Evolutionary conservation across 2,329 filamentous ascomycete genomes (phyloP).

Genomic region (Colletotrichum limetticola): DNA sequence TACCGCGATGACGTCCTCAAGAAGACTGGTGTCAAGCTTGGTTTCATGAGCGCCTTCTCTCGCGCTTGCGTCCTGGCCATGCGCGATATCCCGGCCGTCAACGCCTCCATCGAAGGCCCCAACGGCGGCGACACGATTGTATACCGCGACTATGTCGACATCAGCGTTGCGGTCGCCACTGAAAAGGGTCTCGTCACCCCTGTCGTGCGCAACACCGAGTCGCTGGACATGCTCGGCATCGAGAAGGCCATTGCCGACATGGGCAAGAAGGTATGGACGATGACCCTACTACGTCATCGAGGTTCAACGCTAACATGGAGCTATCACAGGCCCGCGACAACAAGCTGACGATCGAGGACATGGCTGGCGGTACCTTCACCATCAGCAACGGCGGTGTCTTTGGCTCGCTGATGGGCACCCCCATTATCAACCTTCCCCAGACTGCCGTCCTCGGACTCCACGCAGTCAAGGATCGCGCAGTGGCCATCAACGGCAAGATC

Average conservation of each 20-base stretch:
- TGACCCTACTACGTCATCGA: not conserved
- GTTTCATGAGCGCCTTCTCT: slow-evolving; percentile 99
- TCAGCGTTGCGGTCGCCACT: slow-evolving; percentile 96
- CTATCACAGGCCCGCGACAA: slow-evolving; percentile 81
- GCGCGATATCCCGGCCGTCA: slow-evolving; percentile 93
- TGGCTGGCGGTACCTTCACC: slow-evolving; percentile 98
- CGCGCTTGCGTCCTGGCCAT: slow-evolving; percentile 91
- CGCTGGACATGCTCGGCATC: slow-evolving; percentile 87
- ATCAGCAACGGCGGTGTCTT: slow-evolving; percentile 98
- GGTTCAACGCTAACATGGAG: slow-evolving; percentile 19
- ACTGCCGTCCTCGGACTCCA: slow-evolving; percentile 92
- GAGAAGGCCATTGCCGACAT: slow-evolving; percentile 93
- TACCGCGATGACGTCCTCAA: slow-evolving; percentile 98
- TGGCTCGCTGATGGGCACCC: slow-evolving; percentile 95
- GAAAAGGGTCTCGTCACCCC: slow-evolving; percentile 98
- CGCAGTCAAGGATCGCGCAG: slow-evolving; percentile 93
- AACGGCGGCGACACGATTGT: slow-evolving; percentile 97
- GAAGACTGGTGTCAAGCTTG: slow-evolving; percentile 96
- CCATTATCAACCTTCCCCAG: slow-evolving; percentile 97
- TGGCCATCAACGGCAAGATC: slow-evolving; percentile 91
- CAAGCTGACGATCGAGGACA: slow-evolving; percentile 98
- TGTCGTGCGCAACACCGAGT: slow-evolving; percentile 93
- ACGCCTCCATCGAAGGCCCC: slow-evolving; percentile 96
- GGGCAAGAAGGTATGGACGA: slow-evolving; percentile 83
- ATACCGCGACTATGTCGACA: slow-evolving; percentile 97